These are phyloP conservation scores for Dionaea muscipula DNA, from an alignment of 179 eudicot genomes.

Conservation along the genomic window DNA sequence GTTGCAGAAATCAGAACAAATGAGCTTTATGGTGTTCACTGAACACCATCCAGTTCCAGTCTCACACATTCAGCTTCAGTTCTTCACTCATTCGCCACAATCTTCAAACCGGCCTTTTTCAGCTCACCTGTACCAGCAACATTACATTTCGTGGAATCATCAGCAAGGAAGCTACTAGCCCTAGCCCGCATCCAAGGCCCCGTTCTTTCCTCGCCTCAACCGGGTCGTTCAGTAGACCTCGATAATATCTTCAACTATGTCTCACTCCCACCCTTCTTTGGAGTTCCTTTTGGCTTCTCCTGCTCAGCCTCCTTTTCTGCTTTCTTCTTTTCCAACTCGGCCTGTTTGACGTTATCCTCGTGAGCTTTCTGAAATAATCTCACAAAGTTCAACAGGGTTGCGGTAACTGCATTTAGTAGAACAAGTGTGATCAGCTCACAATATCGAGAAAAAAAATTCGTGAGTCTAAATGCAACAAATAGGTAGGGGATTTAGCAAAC, in stretches of 20 bases:
- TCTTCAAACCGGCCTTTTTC: background rate
- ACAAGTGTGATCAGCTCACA: too few species aligned
- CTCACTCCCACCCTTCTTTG: background rate
- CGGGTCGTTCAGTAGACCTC: background rate
- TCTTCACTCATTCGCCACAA: background rate
- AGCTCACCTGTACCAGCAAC: background rate
- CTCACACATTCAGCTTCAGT: background rate
- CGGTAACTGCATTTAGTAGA: slow-evolving; percentile 47
- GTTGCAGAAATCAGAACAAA: too few species aligned
- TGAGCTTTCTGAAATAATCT: slow-evolving; percentile 75
- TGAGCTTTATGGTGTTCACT: too few species aligned
- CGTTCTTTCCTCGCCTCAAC: background rate
- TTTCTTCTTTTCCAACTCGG: slow-evolving; percentile 77
- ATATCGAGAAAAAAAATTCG: too few species aligned
- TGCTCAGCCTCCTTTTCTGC: slow-evolving; percentile 68
- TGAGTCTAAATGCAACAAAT: too few species aligned
- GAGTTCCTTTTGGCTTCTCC: slow-evolving; percentile 51
- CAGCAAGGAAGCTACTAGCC: background rate
- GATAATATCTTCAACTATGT: background rate
- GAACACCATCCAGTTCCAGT: background rate
- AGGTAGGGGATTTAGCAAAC: too few species aligned
- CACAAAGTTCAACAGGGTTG: slow-evolving; percentile 73
- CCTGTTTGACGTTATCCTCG: slow-evolving; percentile 83
- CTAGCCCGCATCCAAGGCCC: background rate
- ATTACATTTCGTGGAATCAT: background rate